Percentiles rank a stretch among this genome's conserved stretches.
Conservation (phyloP, 768 basidiomycete species). For the Lentinus brumalis region DNA sequence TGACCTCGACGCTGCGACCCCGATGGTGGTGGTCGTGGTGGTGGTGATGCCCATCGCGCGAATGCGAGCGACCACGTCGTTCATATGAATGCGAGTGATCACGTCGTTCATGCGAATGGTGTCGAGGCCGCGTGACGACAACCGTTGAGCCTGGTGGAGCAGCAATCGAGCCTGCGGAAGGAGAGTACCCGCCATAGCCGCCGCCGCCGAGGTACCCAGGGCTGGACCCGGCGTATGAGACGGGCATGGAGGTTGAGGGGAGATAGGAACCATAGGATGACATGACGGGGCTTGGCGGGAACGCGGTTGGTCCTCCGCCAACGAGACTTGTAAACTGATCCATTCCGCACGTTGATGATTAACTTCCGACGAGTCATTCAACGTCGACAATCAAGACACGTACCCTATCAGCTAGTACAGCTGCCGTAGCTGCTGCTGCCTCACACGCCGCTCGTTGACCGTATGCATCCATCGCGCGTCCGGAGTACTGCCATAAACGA, state of each 20-base stretch:
- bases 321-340: neutral
- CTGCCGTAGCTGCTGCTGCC: slow-evolving; percentile 66
- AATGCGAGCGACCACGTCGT: neutral
- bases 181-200: neutral
- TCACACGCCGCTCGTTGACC: slow-evolving; percentile 57
- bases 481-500: slow-evolving; percentile 54
- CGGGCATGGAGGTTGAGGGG: neutral
- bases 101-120: neutral
- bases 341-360: no score
- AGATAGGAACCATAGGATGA: neutral
- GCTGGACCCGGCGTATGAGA: neutral
- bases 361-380: no score
- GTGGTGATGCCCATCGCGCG: neutral
- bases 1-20: neutral
- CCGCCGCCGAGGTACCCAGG: neutral
- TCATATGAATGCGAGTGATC: neutral
- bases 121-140: neutral
- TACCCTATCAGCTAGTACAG: slow-evolving; percentile 16
- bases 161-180: neutral
- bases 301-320: neutral
- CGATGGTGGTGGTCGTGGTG: neutral
- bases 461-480: slow-evolving; percentile 46
- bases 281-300: neutral
- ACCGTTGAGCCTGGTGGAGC: neutral
- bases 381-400: neutral